phyloP scores from a whole-genome alignment of 805 yeast genomes.

The Maudiozyma saulgeensis region DNA sequence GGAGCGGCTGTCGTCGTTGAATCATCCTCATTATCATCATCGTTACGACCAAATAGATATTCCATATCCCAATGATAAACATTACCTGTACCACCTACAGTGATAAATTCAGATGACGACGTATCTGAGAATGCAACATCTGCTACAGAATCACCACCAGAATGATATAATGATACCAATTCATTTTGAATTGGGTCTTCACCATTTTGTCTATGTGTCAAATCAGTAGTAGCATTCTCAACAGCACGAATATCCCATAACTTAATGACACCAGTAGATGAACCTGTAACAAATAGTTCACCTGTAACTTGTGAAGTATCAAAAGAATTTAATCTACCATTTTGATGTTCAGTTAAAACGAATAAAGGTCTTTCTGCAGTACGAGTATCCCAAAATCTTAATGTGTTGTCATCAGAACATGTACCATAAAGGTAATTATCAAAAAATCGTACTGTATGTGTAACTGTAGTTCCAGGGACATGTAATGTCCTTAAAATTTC shows the following conservation, averaged over 20 bases:
- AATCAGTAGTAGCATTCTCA: constrained; percentile 17
- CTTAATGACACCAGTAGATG: constrained; percentile 26
- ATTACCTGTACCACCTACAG: constrained; percentile 27
- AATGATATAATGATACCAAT: constrained; percentile 20
- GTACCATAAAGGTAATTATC: constrained; percentile 25
- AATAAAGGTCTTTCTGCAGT: constrained; percentile 21
- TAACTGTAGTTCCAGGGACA: constrained; percentile 25
- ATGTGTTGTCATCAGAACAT: constrained; percentile 25
- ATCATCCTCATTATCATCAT: constrained; percentile 35
- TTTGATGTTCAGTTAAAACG: constrained; percentile 17
- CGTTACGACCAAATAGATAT: constrained; percentile 34
- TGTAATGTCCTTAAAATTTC: constrained; percentile 19
- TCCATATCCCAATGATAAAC: constrained; percentile 31
- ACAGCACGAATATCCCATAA: constrained; percentile 29
- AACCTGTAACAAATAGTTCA: constrained; percentile 26
- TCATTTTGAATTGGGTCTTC: constrained; percentile 23
- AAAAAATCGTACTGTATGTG: constrained; percentile 25
- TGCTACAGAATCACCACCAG: constrained; percentile 27
- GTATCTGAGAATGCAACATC: constrained; percentile 26
- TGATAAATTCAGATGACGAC: constrained; percentile 23
- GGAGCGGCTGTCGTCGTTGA: constrained; percentile 25
- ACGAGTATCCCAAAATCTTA: constrained; percentile 28
- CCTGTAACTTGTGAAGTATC: constrained; percentile 21
- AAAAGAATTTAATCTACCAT: constrained; percentile 23
- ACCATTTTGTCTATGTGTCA: constrained; percentile 21